Evolutionary conservation across 2,329 filamentous ascomycete species (phyloP), one percentile per base, ranked within the genome.

Genomic region (Alternaria arbusti): DNA sequence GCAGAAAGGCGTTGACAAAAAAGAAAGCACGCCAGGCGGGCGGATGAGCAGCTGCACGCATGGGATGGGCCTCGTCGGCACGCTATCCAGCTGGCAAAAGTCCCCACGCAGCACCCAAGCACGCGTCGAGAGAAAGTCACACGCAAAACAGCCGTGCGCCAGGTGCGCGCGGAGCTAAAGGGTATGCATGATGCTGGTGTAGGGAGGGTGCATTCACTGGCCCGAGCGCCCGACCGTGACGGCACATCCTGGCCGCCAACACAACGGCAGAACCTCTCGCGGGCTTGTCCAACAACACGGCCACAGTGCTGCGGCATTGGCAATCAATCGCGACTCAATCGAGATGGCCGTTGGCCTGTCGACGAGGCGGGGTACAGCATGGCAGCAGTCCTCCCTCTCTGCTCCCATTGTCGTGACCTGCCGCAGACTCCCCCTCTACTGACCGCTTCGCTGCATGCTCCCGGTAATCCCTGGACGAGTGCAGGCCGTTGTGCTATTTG

Each of bases 81-180:
- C 61, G 57, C 62, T 64, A 65, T 54, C 55, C 52, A 55, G 56
- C 54, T 68, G 65, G 66, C 66, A 66, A 57, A 61, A 49, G 61
- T 65, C 65, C 59, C 60, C 50, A 50, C 49, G 54, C 49, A 36
- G 44, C 50, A 50, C 44, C 30, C 55, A 25, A 51, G 56, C 63
- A 65, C 59, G 65, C 63, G 65, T 67, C 63, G 63, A 62, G 51
- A 17, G 40, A 55, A 59, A 66, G 63, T 63, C 63, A 61, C 52
- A 59, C 59, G 59, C 54, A 63, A 65, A 65, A 65, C 59, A 59
- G 63, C 50, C 57, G 58, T 59, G 56, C 60, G 59, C 36, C 2
- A n/a, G 5, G 49, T 20, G 56, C 54, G 56, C 57, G 63, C 55
- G 51, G 54, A 59, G 49, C 17, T 55, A 44, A 46, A n/a, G 22